Evolutionary conservation across 2,329 filamentous ascomycete species (phyloP).

Genomic region (Chaetomiaceae sp.): DNA sequence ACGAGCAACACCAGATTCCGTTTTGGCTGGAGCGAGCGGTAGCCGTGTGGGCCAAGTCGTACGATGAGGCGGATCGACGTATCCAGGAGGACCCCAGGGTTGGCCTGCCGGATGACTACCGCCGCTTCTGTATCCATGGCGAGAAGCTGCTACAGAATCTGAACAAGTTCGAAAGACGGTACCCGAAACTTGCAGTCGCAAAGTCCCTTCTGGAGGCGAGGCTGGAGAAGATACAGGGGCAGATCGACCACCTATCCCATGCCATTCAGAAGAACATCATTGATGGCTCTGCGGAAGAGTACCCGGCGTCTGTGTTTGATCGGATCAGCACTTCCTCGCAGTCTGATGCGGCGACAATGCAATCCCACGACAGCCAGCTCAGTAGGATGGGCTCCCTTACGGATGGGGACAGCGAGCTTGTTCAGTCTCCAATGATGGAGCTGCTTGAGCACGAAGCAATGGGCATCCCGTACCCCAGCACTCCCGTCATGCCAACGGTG

Average conservation of each 20-base stretch:
- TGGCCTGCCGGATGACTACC: constrained; percentile 50
- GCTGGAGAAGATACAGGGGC: constrained; percentile 37
- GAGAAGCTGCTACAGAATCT: constrained; percentile 43
- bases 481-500: constrained; percentile 26
- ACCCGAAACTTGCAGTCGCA: constrained; percentile 30
- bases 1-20: constrained; percentile 37
- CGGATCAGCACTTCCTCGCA: constrained; percentile 46
- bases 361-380: constrained; percentile 33
- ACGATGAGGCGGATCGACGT: constrained; percentile 41
- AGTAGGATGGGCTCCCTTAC: constrained; percentile 16
- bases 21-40: constrained; percentile 49
- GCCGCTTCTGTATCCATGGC: constrained; percentile 49
- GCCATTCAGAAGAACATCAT: constrained; percentile 37
- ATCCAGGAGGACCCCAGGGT: constrained; percentile 40
- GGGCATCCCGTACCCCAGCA: constrained; percentile 30
- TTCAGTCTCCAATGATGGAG: constrained; percentile 30
- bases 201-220: constrained; percentile 34
- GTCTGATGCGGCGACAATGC: constrained; percentile 40
- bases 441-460: not conserved
- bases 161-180: constrained; percentile 35
- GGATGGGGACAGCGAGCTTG: constrained; percentile 3
- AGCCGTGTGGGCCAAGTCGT: constrained; percentile 46
- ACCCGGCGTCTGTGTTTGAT: constrained; percentile 47
- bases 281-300: constrained; percentile 32
- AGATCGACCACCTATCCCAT: constrained; percentile 42